Evolutionary conservation across 1,139 yeast species (phyloP).

Genomic region (Entelexis sorbosivorans): DNA sequence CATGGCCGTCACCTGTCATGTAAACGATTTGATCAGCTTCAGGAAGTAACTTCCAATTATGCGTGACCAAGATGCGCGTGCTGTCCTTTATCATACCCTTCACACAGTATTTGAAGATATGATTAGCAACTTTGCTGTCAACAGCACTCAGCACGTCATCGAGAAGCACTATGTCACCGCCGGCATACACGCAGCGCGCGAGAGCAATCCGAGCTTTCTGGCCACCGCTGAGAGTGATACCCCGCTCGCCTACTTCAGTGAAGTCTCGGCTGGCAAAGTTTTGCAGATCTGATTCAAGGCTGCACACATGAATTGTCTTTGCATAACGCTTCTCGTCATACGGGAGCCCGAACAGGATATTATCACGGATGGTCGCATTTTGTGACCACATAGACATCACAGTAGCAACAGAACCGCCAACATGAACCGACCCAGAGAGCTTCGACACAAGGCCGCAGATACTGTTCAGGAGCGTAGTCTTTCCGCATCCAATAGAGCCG

Average conservation of each 20-base stretch:
- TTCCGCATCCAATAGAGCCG: conserved; percentile 64
- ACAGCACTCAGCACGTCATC: conserved; percentile 90
- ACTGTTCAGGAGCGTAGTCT: conserved; percentile 52
- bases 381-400: conserved; percentile 73
- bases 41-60: conserved; percentile 60
- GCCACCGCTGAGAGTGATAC: conserved; percentile 85
- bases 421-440: conserved; percentile 38
- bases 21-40: conserved; percentile 61
- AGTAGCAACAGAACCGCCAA: conserved; percentile 32
- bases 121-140: conserved; percentile 81
- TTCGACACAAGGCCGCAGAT: conserved; percentile 52
- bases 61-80: conserved; percentile 76
- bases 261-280: conserved; percentile 68
- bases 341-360: conserved; percentile 59
- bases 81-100: conserved; percentile 45
- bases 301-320: conserved; percentile 51
- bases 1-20: conserved; percentile 55
- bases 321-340: conserved; percentile 47
- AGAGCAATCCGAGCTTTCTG: conserved; percentile 79
- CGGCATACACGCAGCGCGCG: conserved; percentile 74
- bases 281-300: conserved; percentile 56
- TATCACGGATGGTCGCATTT: conserved; percentile 66
- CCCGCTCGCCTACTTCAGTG: conserved; percentile 88
- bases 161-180: conserved; percentile 53
- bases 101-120: conserved; percentile 62